Evolutionary conservation across 495 filamentous ascomycete genomes (phyloP).

Genomic region (Aspergillus diversus): DNA sequence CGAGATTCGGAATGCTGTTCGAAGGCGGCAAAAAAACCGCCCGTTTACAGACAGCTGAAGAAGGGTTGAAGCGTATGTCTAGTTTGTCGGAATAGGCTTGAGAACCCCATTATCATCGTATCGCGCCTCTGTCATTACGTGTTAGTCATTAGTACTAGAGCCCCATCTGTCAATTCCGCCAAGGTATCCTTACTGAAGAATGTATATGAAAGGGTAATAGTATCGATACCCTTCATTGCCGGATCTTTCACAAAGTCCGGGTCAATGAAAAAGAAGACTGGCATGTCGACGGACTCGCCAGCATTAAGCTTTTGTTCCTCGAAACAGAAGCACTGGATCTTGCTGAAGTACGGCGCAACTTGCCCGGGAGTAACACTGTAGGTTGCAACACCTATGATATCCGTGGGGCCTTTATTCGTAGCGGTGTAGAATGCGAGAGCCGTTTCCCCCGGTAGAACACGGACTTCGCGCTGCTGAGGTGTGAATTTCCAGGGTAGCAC

Average conservation of each 20-base stretch:
- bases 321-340: slow-evolving; percentile 99
- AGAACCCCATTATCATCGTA: slow-evolving; percentile 82
- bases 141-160: slow-evolving; percentile 15
- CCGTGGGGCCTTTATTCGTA: slow-evolving; percentile 81
- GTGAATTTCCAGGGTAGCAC: slow-evolving; percentile 96
- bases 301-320: slow-evolving; percentile 94
- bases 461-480: slow-evolving; percentile 95
- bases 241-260: slow-evolving; percentile 92
- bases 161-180: neutral
- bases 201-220: slow-evolving; percentile 93
- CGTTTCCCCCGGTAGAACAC: slow-evolving; percentile 93
- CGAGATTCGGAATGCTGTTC: neutral
- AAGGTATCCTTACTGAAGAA: slow-evolving; percentile 83
- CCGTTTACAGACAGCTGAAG: neutral
- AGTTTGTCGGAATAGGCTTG: slow-evolving; percentile 40
- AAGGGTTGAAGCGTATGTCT: neutral
- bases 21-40: too few species aligned
- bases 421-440: slow-evolving; percentile 98
- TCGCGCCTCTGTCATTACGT: slow-evolving; percentile 66
- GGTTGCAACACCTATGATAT: slow-evolving; percentile 97
- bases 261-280: slow-evolving; percentile 99
- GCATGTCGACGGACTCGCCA: slow-evolving; percentile 98
- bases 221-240: slow-evolving; percentile 91
- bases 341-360: slow-evolving; percentile 96
- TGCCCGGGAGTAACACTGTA: slow-evolving; percentile 96